Conservation (phyloP, 2,329 filamentous ascomycete genomes). For the Endoconidiophora polonica region DNA sequence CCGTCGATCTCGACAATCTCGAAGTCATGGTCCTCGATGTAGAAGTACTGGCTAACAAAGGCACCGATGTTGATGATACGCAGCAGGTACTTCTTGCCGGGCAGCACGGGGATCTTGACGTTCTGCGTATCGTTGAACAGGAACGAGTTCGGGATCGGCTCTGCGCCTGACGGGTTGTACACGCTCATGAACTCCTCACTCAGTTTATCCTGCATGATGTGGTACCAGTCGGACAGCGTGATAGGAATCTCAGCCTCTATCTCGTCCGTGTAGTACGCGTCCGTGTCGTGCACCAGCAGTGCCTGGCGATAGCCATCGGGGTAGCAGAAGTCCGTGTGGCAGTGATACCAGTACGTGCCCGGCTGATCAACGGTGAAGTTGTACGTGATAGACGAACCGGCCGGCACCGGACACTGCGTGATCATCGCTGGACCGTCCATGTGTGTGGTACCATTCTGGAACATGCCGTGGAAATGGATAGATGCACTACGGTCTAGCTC, state of each 20-base stretch:
- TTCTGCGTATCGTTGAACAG: slow-evolving; percentile 35
- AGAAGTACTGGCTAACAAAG: slow-evolving; percentile 32
- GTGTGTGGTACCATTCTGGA: slow-evolving; percentile 36
- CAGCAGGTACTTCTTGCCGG: slow-evolving; percentile 35
- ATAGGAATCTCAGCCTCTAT: slow-evolving; percentile 38
- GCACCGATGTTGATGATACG: slow-evolving; percentile 36
- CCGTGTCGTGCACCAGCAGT: slow-evolving; percentile 37
- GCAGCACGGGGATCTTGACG: slow-evolving; percentile 27
- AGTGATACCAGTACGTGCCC: slow-evolving; percentile 49
- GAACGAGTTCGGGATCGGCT: slow-evolving; percentile 36
- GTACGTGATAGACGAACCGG: slow-evolving; percentile 38
- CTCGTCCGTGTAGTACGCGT: slow-evolving; percentile 28
- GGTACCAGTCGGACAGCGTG: slow-evolving; percentile 46
- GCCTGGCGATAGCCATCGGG: slow-evolving; percentile 41
- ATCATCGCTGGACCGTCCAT: slow-evolving; percentile 44
- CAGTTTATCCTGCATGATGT: slow-evolving; percentile 34
- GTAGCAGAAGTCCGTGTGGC: slow-evolving; percentile 33
- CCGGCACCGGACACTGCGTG: slow-evolving; percentile 39
- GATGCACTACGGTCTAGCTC: slow-evolving; percentile 34
- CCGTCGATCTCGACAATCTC: slow-evolving; percentile 29
- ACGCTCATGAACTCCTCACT: slow-evolving; percentile 29
- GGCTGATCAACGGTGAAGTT: slow-evolving; percentile 39
- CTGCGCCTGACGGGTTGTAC: slow-evolving; percentile 32
- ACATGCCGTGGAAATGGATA: slow-evolving; percentile 45
- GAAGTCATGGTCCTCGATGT: slow-evolving; percentile 27